phyloP scores from a whole-genome alignment of 2,329 filamentous ascomycete species.

The Zasmidium citrigriseum region DNA sequence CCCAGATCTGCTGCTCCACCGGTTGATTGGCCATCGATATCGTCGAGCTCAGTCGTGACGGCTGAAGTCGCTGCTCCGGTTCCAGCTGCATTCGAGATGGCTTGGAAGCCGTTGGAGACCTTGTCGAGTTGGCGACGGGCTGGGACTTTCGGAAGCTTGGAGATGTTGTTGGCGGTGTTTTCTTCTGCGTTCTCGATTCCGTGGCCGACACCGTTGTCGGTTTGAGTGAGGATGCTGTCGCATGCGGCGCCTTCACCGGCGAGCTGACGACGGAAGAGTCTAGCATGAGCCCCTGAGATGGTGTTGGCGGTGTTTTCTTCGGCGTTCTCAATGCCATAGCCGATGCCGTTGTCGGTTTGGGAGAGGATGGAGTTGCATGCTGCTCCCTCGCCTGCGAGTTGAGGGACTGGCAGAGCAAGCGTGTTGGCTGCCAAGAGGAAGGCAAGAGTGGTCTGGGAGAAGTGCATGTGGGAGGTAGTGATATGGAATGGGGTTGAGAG shows the following conservation, averaged over 20 bases:
- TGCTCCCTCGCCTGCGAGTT: conserved; percentile 27
- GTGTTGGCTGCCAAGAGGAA: conserved; percentile 14
- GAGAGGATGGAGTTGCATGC: conserved; percentile 23
- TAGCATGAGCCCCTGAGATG: conserved; percentile 1
- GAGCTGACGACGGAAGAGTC: conserved; percentile 20
- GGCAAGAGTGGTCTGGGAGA: conserved; percentile 15
- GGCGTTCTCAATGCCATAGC: conserved; percentile 24
- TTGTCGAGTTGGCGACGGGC: conserved; percentile 24
- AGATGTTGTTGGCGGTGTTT: conserved; percentile 18
- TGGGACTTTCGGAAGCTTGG: not conserved
- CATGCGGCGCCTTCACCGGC: conserved; percentile 27
- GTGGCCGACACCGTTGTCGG: conserved; percentile 27
- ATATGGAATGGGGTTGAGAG: not conserved
- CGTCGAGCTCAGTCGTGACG: conserved; percentile 9
- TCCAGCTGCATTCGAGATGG: conserved; percentile 15
- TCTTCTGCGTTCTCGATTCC: conserved; percentile 27
- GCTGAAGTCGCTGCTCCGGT: conserved; percentile 10
- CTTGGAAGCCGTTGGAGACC: conserved; percentile 25
- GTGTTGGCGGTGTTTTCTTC: conserved; percentile 18
- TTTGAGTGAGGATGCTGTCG: conserved; percentile 22
- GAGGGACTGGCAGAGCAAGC: conserved; percentile 21
- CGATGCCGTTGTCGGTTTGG: conserved; percentile 25
- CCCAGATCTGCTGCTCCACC: conserved; percentile 19
- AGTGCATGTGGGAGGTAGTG: conserved; percentile 15
- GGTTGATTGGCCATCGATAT: conserved; percentile 20